Percentiles rank a stretch among this genome's conserved stretches.
Conservation (phyloP, 352 stramenopile species). For the Phytophthora megakarya region DNA sequence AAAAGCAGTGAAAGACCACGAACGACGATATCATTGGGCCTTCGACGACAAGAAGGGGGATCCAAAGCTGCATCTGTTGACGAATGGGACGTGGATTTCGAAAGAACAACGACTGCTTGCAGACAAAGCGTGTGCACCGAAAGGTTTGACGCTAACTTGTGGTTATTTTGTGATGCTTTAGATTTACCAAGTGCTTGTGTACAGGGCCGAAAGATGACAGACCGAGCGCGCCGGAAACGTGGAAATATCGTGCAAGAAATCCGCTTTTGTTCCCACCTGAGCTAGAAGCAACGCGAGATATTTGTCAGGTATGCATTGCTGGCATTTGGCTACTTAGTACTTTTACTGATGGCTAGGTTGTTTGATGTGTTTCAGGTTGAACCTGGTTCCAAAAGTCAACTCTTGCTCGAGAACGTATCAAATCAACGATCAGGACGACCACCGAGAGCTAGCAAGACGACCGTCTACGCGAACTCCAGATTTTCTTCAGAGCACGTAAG, state of each 20-base stretch:
- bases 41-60: constrained; percentile 68
- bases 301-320: constrained; percentile 54
- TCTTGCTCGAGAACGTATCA: constrained; percentile 54
- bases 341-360: no score
- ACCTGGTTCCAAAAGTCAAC: constrained; percentile 6
- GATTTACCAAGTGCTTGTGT: constrained; percentile 3
- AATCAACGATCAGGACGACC: constrained; percentile 32
- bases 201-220: constrained; percentile 63
- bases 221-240: constrained; percentile 70
- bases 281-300: constrained; percentile 53
- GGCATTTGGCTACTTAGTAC: no score
- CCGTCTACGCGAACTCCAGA: constrained; percentile 77
- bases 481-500: constrained; percentile 48
- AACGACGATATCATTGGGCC: constrained; percentile 77
- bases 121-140: constrained; percentile 61
- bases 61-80: constrained; percentile 70
- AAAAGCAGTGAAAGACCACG: constrained; percentile 70
- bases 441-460: constrained; percentile 47
- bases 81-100: constrained; percentile 76
- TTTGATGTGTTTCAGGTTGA: constrained; percentile 31
- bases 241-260: constrained; percentile 77
- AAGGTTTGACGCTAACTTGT: constrained; percentile 35
- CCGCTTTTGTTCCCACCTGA: constrained; percentile 80
- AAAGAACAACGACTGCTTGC: constrained; percentile 62
- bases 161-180: background rate